Conservation (phyloP, 768 basidiomycete species). For the Tulasnella calospora region DNA sequence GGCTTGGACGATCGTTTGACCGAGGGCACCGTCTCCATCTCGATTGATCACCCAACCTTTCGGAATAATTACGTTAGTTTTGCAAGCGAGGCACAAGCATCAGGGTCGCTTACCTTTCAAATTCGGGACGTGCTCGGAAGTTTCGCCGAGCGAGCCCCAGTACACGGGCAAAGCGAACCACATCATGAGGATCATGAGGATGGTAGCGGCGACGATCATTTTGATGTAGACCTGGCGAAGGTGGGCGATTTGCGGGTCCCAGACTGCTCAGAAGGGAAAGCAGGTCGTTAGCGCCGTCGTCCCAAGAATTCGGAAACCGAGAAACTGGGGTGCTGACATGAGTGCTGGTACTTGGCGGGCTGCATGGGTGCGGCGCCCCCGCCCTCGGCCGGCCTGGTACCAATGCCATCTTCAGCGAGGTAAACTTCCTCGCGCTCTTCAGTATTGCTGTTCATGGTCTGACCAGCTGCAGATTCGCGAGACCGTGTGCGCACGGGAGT, state of each 20-base stretch:
- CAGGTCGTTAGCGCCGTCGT: neutral
- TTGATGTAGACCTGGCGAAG: conserved; percentile 21
- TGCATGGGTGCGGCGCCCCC: neutral
- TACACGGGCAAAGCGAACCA: conserved; percentile 8
- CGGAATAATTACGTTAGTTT: neutral
- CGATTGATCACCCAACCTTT: conserved; percentile 17
- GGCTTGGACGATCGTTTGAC: conserved; percentile 33
- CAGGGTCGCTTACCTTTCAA: neutral
- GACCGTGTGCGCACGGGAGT: neutral
- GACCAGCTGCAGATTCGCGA: neutral
- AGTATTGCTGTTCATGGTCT: neutral
- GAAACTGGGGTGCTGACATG: neutral
- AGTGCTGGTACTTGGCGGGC: conserved; percentile 10
- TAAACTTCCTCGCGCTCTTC: conserved; percentile 1
- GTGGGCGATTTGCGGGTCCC: conserved; percentile 14
- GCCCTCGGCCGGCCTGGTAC: neutral
- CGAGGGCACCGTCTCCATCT: conserved; percentile 23
- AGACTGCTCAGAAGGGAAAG: neutral
- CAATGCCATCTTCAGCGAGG: neutral
- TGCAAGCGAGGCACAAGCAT: neutral
- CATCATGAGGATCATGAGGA: conserved; percentile 20
- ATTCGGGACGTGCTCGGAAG: neutral
- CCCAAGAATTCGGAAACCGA: neutral
- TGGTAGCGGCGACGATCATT: neutral
- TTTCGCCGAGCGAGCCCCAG: conserved; percentile 18